phyloP scores from a whole-genome alignment of 176 grass and related monocot genomes.

The Bolboschoenus planiculmis region DNA sequence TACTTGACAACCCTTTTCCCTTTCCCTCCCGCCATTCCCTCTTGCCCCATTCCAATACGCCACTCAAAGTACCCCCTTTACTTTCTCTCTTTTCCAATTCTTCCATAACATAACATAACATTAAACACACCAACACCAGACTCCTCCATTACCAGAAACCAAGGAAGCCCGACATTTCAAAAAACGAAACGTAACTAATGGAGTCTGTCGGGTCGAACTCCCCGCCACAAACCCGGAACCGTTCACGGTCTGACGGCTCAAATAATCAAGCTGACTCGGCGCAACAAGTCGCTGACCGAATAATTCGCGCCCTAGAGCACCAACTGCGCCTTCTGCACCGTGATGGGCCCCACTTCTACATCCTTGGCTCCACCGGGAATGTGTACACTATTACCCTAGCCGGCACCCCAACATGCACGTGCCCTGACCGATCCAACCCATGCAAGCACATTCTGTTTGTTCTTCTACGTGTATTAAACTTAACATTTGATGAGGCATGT shows the following conservation, averaged over 20 bases:
- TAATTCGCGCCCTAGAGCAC: conserved; percentile 52
- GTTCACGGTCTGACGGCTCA: background rate
- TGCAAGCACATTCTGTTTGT: conserved; percentile 99
- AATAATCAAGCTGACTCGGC: background rate
- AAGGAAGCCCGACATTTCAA: background rate
- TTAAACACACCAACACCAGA: background rate
- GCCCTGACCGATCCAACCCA: conserved; percentile 59
- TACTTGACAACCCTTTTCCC: background rate
- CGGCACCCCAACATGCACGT: conserved; percentile 58
- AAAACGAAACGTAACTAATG: background rate
- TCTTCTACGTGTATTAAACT: conserved; percentile 76
- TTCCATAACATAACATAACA: background rate
- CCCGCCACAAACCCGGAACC: background rate
- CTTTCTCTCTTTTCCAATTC: background rate
- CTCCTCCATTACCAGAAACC: background rate
- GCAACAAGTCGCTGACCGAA: conserved; percentile 25
- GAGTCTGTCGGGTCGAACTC: conserved; percentile 33
- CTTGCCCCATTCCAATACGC: background rate
- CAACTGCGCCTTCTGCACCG: conserved; percentile 58
- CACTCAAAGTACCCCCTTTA: conserved; percentile 5
- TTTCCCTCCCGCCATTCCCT: conserved; percentile 19
- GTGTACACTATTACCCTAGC: conserved; percentile 75
- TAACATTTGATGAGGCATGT: conserved; percentile 75
- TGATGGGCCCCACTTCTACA: conserved; percentile 47
- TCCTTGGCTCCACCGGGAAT: conserved; percentile 77